These are phyloP conservation scores for Lactarius evosmus DNA, from an alignment of 768 basidiomycete species.

Conservation along the genomic window DNA sequence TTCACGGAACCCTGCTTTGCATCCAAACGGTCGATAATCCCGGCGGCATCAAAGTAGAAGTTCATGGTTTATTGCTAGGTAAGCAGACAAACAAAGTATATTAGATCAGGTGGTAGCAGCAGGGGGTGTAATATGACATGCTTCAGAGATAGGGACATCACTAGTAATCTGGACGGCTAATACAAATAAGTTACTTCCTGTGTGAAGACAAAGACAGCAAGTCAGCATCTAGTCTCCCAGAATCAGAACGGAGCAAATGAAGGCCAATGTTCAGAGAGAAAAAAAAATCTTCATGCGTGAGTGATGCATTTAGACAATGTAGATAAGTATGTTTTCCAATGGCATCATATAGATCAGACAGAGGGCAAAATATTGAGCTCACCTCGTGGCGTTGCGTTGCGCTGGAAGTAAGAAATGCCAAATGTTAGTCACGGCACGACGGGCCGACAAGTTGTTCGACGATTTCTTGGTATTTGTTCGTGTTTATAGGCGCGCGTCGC, in stretches of 20 bases:
- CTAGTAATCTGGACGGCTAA: slow-evolving; percentile 17
- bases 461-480: slow-evolving; percentile 8
- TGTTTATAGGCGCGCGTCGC: slow-evolving; percentile 15
- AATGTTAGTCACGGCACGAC: neutral
- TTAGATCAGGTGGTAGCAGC: slow-evolving; percentile 14
- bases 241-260: neutral
- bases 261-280: slow-evolving; percentile 25
- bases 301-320: slow-evolving; percentile 79
- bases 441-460: neutral
- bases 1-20: slow-evolving; percentile 92
- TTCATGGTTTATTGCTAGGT: slow-evolving; percentile 57
- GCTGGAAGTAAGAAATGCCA: neutral
- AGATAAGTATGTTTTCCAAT: slow-evolving; percentile 59
- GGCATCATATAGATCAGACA: slow-evolving; percentile 49
- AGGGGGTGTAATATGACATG: slow-evolving; percentile 18
- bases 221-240: slow-evolving; percentile 1
- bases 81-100: neutral
- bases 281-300: slow-evolving; percentile 49
- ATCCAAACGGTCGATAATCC: slow-evolving; percentile 80
- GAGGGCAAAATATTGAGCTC: slow-evolving; percentile 12
- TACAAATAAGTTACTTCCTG: neutral
- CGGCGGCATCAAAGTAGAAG: slow-evolving; percentile 91
- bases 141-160: slow-evolving; percentile 11
- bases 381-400: slow-evolving; percentile 5
- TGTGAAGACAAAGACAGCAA: neutral